Evolutionary conservation across 2,329 filamentous ascomycete species (phyloP), one percentile per base, ranked within the genome.

Genomic region (Trematosphaeria pertusa): DNA sequence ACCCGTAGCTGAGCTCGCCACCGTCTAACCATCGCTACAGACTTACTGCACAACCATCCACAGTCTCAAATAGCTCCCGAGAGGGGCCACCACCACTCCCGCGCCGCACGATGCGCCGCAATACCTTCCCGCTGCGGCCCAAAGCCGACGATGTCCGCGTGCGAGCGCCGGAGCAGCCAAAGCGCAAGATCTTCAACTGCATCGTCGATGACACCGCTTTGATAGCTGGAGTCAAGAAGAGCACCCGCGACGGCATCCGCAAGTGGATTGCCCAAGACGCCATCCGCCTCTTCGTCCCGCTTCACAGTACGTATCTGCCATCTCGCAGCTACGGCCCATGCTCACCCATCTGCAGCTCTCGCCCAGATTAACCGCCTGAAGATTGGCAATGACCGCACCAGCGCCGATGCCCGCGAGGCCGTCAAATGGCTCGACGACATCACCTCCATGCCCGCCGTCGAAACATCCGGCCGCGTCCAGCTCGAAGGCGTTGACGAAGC

Each of bases 181-280:
- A 54, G 54, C 73, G 76, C 56, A 79, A 78, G 68, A 60, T 79
- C 46, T 79, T 80, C 73, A 79, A 79, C 69, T 80, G 77, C 63
- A 79, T 80, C 54, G 75, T 79, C 54, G 78, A 80, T 59, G 78
- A 80, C 55, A 77, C 74, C 15, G 77, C 78, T 22, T 61, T 80
- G 53, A 71, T 79, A 45, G 76, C 76, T 31, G 77, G 78, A 47
- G 75, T 78, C 37, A 79, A 78, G 70, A 76, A 73, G 61, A 77
- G 74, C 64, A 79, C 77, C 44, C 70, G 77, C 53, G 78, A 80
- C 58, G 77, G 77, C 41, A 77, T 80, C 52, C 70, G 75, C 62
- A 78, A 79, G 63, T 80, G 77, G 77, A 71, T 79, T 30, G 70
- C 72, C 48, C 75, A 75, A 51, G 76, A 74, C 48, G 73, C 77